Conservation (phyloP, 2,329 filamentous ascomycete species). For the Amauroascus niger region DNA sequence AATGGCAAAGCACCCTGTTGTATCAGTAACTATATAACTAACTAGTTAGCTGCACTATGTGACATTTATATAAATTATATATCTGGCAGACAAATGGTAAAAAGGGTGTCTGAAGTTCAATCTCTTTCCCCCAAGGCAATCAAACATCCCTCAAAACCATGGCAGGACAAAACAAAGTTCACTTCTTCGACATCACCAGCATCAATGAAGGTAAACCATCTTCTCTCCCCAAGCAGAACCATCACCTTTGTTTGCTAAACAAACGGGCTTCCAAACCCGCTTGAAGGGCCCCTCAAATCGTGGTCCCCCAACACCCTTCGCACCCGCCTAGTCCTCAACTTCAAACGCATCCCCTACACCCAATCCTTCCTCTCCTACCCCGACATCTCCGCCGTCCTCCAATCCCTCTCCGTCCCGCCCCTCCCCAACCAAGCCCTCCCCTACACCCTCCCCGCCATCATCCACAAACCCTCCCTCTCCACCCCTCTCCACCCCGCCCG, state of each 20-base stretch:
- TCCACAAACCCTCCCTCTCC: slow-evolving; percentile 26
- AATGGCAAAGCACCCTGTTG: too few relatives aligned
- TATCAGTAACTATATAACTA: too few relatives aligned
- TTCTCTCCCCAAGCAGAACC: too few relatives aligned
- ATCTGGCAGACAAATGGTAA: too few relatives aligned
- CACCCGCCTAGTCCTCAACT: slow-evolving; percentile 36
- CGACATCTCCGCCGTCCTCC: slow-evolving; percentile 32
- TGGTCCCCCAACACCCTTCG: slow-evolving; percentile 33
- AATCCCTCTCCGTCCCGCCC: slow-evolving; percentile 18
- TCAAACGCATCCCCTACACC: slow-evolving; percentile 33
- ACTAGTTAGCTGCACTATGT: too few relatives aligned
- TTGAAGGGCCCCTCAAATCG: slow-evolving; percentile 12
- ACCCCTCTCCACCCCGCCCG: not conserved
- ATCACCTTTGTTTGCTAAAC: too few relatives aligned
- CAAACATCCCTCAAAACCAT: too few relatives aligned
- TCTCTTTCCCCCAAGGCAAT: not conserved
- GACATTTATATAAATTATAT: too few relatives aligned
- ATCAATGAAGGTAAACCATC: slow-evolving; percentile 5
- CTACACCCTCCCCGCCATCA: slow-evolving; percentile 35
- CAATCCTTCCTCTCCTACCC: slow-evolving; percentile 35
- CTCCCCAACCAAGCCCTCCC: slow-evolving; percentile 5
- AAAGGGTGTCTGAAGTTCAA: too few relatives aligned
- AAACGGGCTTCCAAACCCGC: not conserved
- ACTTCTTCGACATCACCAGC: slow-evolving; percentile 18
- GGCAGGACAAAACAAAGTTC: slow-evolving; percentile 9